A percentile compares a stretch with the other conserved stretches of the same genome.
These are phyloP conservation scores for Yamadazyma tumulicola DNA, from an alignment of 805 yeast species.

Conservation along the genomic window DNA sequence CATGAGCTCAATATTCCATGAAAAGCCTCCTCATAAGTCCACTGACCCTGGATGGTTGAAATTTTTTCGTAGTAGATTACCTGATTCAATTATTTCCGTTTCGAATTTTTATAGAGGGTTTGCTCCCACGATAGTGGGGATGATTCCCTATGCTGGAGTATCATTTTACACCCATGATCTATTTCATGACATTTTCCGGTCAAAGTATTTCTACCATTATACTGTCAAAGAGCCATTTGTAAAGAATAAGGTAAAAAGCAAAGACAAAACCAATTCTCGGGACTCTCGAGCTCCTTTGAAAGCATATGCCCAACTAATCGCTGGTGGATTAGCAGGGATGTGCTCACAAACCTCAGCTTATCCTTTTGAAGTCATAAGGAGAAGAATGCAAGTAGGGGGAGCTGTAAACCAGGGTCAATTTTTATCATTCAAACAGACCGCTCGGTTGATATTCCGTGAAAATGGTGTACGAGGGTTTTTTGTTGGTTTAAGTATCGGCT, in stretches of 20 bases:
- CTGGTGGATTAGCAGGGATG: slow-evolving; percentile 97
- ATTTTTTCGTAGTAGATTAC: slow-evolving; percentile 28
- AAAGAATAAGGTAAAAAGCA: slow-evolving; percentile 16
- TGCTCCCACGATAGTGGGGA: slow-evolving; percentile 88
- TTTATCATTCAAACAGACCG: slow-evolving; percentile 51
- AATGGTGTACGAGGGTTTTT: slow-evolving; percentile 85
- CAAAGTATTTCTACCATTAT: slow-evolving; percentile 50
- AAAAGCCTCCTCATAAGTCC: slow-evolving; percentile 32
- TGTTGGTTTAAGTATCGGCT: slow-evolving; percentile 93
- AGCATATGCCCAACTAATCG: slow-evolving; percentile 88
- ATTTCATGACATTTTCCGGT: slow-evolving; percentile 80
- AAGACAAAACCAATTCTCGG: slow-evolving; percentile 26
- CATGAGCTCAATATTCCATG: slow-evolving; percentile 27
- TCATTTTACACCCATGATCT: slow-evolving; percentile 92
- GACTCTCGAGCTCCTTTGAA: slow-evolving; percentile 62
- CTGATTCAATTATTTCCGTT: slow-evolving; percentile 32
- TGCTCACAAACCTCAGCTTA: slow-evolving; percentile 94
- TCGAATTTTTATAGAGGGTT: slow-evolving; percentile 91
- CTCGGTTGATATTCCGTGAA: slow-evolving; percentile 60
- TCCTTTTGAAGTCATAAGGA: slow-evolving; percentile 91
- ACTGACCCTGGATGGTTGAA: slow-evolving; percentile 38
- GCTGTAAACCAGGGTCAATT: slow-evolving; percentile 60
- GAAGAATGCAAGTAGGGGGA: slow-evolving; percentile 95
- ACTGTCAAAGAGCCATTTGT: slow-evolving; percentile 39
- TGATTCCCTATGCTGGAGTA: slow-evolving; percentile 98